These are phyloP conservation scores for Ophiostoma triangulosporum DNA, from an alignment of 2,329 filamentous ascomycete genomes.

Conservation along the genomic window DNA sequence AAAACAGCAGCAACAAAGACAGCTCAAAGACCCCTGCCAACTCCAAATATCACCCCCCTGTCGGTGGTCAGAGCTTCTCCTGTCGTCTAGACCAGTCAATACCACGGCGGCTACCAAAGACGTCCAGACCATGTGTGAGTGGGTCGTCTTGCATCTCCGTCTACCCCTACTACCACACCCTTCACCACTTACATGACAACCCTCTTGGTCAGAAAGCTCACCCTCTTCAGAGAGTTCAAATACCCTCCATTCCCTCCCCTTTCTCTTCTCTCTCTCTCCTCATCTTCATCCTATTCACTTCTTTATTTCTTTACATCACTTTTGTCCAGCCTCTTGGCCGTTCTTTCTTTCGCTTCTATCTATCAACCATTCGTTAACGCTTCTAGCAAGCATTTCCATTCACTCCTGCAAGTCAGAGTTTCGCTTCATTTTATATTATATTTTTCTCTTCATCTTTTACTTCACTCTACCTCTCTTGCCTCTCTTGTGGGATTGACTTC, in stretches of 20 bases:
- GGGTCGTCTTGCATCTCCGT: not conserved
- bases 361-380: slow-evolving; percentile 10
- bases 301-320: not conserved
- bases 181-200: not conserved
- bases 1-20: not conserved
- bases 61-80: not conserved
- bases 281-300: not conserved
- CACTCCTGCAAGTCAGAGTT: slow-evolving; percentile 13
- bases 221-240: not conserved
- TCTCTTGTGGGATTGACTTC: slow-evolving; percentile 2
- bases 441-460: not conserved
- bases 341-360: not conserved
- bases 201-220: not conserved
- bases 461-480: not conserved
- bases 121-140: not conserved
- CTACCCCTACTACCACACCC: not conserved
- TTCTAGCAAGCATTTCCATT: slow-evolving; percentile 12
- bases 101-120: not conserved
- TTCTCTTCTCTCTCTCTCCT: not conserved
- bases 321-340: slow-evolving; percentile 2
- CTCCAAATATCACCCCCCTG: not conserved
- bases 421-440: slow-evolving; percentile 10
- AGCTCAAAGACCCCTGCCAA: not conserved
- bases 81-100: not conserved
- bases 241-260: not conserved